Percentiles rank a stretch among this genome's conserved stretches.
These are phyloP conservation scores for Aspergillus ruber DNA, from an alignment of 2,329 filamentous ascomycete genomes.

Conservation along the genomic window DNA sequence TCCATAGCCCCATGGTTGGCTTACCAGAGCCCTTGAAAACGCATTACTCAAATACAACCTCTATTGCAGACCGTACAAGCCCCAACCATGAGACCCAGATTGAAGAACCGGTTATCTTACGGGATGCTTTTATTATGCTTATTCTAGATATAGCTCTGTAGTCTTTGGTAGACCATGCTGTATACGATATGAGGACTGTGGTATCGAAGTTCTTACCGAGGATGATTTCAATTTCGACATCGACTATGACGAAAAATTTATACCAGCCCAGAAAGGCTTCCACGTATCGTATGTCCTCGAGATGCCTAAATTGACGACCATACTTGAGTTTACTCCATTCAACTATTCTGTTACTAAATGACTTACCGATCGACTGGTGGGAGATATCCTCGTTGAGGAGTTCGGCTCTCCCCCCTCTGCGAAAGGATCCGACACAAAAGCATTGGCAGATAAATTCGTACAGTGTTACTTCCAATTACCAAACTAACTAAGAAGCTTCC, in stretches of 20 bases:
- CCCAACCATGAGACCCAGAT: no score
- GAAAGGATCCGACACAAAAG: slow-evolving; percentile 1
- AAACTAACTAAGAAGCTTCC: not conserved
- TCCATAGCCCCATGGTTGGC: slow-evolving; percentile 12
- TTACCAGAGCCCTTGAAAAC: slow-evolving; percentile 10
- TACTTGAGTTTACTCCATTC: slow-evolving; percentile 2
- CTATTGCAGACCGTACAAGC: slow-evolving; percentile 14
- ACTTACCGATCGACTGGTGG: slow-evolving; percentile 1
- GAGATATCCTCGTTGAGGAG: slow-evolving; percentile 5
- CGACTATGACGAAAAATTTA: slow-evolving; percentile 4
- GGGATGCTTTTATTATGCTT: slow-evolving; percentile 10
- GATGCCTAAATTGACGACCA: slow-evolving; percentile 6
- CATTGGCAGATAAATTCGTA: slow-evolving; percentile 1
- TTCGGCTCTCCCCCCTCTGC: slow-evolving; percentile 3
- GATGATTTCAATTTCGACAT: slow-evolving; percentile 15
- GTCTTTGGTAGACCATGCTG: slow-evolving; percentile 20
- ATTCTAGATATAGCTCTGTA: slow-evolving; percentile 11
- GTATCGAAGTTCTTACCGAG: slow-evolving; percentile 15
- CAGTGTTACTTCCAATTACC: slow-evolving; percentile 4
- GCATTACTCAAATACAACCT: slow-evolving; percentile 10
- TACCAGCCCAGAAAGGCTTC: slow-evolving; percentile 4
- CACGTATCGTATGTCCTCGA: slow-evolving; percentile 7
- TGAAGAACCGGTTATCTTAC: slow-evolving; percentile 3
- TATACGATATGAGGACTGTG: slow-evolving; percentile 20
- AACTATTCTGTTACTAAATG: not conserved